Evolutionary conservation across 768 basidiomycete genomes (phyloP), one percentile per base, ranked within the genome.

Genomic region (Russula lepida): DNA sequence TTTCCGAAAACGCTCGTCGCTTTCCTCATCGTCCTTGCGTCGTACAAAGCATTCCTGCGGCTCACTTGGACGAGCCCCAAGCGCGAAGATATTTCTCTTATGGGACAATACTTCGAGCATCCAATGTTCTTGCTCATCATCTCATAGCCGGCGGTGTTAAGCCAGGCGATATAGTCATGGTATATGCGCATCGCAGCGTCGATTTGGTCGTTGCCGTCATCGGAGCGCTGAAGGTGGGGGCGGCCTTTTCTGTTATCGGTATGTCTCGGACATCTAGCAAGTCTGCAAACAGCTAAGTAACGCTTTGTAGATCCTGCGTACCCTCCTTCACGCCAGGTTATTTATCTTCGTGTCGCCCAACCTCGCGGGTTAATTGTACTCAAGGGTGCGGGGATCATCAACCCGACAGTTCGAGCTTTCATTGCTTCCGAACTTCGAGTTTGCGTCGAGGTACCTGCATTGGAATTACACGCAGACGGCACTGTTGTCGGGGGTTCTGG

Each of bases 231-330:
- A 98, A 98, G 74, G 92, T 89, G 3, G 97, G 97, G 28, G 95
- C 91, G 0, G 94, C 91, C 4, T 98, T 99, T 76, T 95, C 91
- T 49, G 97, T 99, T 62, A 95, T 98, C 49, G 95, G 93, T 95
- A 50, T 64, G 85, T 74, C 51, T 60, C 15, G 37, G 44, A 17
- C 52, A 43, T 55, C 6, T 35, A 15, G 21, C 43, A 41, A 50
- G 33, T 46, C 55, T 47, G 51, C 58, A 59, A 37, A 21, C 23
- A 28, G 58, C 55, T 41, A 17, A 59, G 33, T 37, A 28, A 23
- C 58, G 15, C 25, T 28, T 23, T 30, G 17, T 65, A 97, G 95
- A 99, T 74, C 95, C 97, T 41, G 95, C 95, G 3, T 99, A 99
- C 70, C 97, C 97, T 11, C 84, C 95, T 1, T 85, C 89, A 4